A percentile compares a stretch with the other conserved stretches of the same genome.
Evolutionary conservation across 306 rosid genomes (phyloP).

Genomic region (Quercus mongolica): DNA sequence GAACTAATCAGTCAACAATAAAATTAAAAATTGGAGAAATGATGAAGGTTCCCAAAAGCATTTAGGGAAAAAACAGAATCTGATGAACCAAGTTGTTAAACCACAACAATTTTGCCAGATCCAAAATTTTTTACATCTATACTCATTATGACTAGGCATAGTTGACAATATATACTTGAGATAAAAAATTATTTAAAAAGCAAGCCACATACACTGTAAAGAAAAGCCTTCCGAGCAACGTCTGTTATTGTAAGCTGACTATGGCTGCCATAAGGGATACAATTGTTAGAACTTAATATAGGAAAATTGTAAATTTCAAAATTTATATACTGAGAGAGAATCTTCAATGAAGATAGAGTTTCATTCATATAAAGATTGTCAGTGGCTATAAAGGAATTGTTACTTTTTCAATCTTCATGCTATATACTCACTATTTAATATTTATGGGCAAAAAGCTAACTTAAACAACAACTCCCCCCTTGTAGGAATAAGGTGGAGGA

Average conservation of each 20-base stretch:
- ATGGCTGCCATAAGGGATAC: slow-evolving; percentile 49
- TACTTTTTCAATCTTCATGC: not conserved
- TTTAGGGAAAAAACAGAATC: not conserved
- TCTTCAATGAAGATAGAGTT: not conserved
- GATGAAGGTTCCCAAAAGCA: not conserved
- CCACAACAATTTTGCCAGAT: not conserved
- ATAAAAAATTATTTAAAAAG: not conserved
- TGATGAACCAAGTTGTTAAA: not conserved
- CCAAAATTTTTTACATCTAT: not conserved
- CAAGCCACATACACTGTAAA: slow-evolving; percentile 74
- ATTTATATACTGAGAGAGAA: slow-evolving; percentile 3
- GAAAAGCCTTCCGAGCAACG: slow-evolving; percentile 98
- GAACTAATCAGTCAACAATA: not conserved
- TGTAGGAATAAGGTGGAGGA: not conserved
- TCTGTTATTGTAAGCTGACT: slow-evolving; percentile 83
- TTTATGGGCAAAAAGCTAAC: not conserved
- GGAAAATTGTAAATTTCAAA: slow-evolving; percentile 6
- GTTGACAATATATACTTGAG: not conserved
- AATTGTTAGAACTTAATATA: slow-evolving; percentile 23
- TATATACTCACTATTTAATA: not conserved
- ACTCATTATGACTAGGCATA: slow-evolving; percentile 1
- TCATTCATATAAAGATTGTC: not conserved
- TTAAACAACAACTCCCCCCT: not conserved
- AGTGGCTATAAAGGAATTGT: not conserved
- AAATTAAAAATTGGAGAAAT: not conserved